Evolutionary conservation across 352 stramenopile species (phyloP).

Genomic region (Phytophthora megakarya): DNA sequence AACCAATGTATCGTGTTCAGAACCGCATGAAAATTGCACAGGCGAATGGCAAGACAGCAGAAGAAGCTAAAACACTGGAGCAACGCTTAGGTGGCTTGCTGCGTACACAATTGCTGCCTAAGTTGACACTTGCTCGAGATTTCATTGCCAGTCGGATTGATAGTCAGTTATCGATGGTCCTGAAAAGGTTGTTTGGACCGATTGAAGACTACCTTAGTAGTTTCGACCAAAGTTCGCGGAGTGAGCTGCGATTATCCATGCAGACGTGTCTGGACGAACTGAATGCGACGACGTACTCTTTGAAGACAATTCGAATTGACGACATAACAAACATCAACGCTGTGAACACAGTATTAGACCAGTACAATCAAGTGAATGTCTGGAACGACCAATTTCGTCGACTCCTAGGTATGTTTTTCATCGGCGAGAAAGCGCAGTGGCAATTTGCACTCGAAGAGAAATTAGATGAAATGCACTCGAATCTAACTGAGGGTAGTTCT

Average conservation of each 20-base stretch:
- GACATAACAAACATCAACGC: constrained; percentile 1
- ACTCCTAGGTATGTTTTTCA: constrained; percentile 34
- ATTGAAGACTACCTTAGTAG: constrained; percentile 31
- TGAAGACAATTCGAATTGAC: constrained; percentile 9
- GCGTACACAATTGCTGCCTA: constrained; percentile 22
- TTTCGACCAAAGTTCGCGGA: constrained; percentile 21
- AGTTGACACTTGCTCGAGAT: constrained; percentile 10
- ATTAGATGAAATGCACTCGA: constrained; percentile 21
- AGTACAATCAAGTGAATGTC: constrained; percentile 11
- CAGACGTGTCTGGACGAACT: constrained; percentile 23
- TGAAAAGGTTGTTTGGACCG: constrained; percentile 21
- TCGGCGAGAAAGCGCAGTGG: constrained; percentile 23
- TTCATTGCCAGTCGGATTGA: constrained; percentile 6
- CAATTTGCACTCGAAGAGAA: constrained; percentile 18
- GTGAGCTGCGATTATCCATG: constrained; percentile 17
- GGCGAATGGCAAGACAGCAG: constrained; percentile 53
- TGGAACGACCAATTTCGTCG: constrained; percentile 30
- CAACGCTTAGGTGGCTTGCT: constrained; percentile 47
- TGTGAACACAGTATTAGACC: constrained; percentile 14
- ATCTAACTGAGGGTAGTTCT: constrained; percentile 2
- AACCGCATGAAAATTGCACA: constrained; percentile 52
- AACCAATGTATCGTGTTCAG: constrained; percentile 57
- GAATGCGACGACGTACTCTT: constrained; percentile 8
- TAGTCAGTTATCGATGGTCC: constrained; percentile 9
- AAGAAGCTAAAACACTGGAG: constrained; percentile 78